Evolutionary conservation across 495 filamentous ascomycete genomes (phyloP), one percentile per base, ranked within the genome.

Genomic region (Hyaloscypha finlandica): DNA sequence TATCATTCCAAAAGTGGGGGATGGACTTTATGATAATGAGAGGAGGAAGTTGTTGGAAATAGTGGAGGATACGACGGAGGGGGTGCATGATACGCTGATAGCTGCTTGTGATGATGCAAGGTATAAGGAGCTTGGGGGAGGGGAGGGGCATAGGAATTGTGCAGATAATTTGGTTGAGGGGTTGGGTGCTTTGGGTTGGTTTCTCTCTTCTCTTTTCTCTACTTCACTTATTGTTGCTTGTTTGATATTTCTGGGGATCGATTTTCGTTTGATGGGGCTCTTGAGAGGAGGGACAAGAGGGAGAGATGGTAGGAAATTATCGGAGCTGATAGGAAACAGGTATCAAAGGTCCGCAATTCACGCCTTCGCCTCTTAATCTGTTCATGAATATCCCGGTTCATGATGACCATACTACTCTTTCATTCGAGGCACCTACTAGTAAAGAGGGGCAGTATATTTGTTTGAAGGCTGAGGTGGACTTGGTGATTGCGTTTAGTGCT

Each of bases 301-400:
- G 35, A 37, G 35, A 3, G 35, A 37, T 37, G 35, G 35, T 8
- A 12, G 35, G 6, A 8, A 37, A 12, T 37, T 37, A 59, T n/a
- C 9, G 61, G 39, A 57, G 51, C 51, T 62, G 29, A 57, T 25
- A 22, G n/a, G 11, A 62, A 70, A 58, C 66, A 70, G 61, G 67
- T 57, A 32, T 63, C 67, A 61, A 61, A 52, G 20, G 58, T 4
- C 61, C 68, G 25, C 71, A 72, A 39, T 74, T 76, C 56, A 73
- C 77, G 19, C 81, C 80, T 3, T 75, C 77, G 61, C 81, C 80
- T 2, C 69, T 83, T 8, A 83, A 83, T 69, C 54, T 83, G 19
- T 82, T 82, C 66, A 83, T 83, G 81, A 82, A 83, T 65, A 79
- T 82, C 22, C 70, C 79, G 0, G 68, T 81, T 20, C 73, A 73